Evolutionary conservation across 345 rosid genomes (phyloP).

Genomic region (Syzygium aromaticum): DNA sequence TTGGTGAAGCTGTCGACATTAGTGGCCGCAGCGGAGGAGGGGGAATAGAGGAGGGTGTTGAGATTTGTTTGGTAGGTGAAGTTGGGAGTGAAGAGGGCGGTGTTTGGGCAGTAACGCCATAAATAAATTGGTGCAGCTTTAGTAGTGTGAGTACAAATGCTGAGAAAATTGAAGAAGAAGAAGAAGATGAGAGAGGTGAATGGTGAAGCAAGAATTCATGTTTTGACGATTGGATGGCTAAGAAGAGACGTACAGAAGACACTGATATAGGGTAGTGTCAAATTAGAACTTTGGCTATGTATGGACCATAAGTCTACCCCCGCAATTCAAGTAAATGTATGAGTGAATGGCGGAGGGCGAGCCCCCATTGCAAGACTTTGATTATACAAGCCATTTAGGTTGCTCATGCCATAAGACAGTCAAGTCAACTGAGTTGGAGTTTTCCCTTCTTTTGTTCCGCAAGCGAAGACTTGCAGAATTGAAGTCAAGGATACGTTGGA

Average conservation of each 20-base stretch:
- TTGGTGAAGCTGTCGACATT: constrained; percentile 3
- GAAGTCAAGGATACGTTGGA: neutral
- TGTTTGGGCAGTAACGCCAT: neutral
- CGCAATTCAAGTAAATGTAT: neutral
- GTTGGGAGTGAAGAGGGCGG: constrained; percentile 1
- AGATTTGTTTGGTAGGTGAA: constrained; percentile 10
- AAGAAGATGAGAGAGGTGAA: neutral
- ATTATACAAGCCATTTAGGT: too few relatives aligned
- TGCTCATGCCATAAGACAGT: too few relatives aligned
- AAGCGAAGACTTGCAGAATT: neutral
- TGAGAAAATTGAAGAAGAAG: neutral
- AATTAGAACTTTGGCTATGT: neutral
- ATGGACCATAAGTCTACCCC: neutral
- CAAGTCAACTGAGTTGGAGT: too few relatives aligned
- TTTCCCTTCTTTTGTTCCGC: too few relatives aligned
- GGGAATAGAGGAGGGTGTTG: constrained; percentile 3
- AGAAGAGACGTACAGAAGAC: neutral
- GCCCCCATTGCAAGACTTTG: neutral
- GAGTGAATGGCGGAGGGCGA: too few relatives aligned
- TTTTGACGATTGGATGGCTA: neutral
- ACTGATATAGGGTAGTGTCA: neutral
- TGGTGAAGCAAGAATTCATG: neutral
- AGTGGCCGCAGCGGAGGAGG: constrained; percentile 8
- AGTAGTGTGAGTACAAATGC: neutral
- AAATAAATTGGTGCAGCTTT: neutral